Percentiles rank a stretch among this genome's conserved stretches.
These are phyloP conservation scores for Mortierella sp. DNA, from an alignment of 371 early-diverging fungal species.

Conservation along the genomic window DNA sequence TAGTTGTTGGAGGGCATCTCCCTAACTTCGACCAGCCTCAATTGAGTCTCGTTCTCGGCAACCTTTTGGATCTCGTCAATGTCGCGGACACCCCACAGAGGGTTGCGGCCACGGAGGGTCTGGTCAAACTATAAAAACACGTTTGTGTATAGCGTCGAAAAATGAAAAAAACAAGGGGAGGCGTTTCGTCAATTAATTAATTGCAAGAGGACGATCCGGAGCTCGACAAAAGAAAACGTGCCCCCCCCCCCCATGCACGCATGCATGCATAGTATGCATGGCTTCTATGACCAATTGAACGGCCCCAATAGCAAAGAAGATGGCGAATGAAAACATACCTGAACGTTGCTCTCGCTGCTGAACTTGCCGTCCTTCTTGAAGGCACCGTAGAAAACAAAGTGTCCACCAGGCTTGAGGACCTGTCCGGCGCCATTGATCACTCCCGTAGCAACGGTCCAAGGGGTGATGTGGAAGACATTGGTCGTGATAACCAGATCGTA, in stretches of 20 bases:
- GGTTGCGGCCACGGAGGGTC: slow-evolving; percentile 20
- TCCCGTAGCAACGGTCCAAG: slow-evolving; percentile 19
- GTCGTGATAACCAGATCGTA: slow-evolving; percentile 33
- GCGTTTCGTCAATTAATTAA: not conserved
- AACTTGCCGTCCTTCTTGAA: slow-evolving; percentile 34
- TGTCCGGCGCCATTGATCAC: slow-evolving; percentile 22
- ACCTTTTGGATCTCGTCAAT: slow-evolving; percentile 27
- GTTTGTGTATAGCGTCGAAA: too few relatives aligned
- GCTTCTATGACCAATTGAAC: too few relatives aligned
- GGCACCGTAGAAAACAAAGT: slow-evolving; percentile 28
- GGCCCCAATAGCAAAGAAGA: too few relatives aligned
- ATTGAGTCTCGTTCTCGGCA: slow-evolving; percentile 5
- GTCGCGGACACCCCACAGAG: slow-evolving; percentile 33
- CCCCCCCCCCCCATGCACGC: too few relatives aligned
- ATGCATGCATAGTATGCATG: too few relatives aligned
- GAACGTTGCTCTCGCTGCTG: slow-evolving; percentile 22
- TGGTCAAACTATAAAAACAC: slow-evolving; percentile 17
- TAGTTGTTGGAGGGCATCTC: slow-evolving; percentile 45
- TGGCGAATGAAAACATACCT: slow-evolving; percentile 16
- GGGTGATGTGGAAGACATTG: slow-evolving; percentile 38
- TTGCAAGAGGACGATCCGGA: too few relatives aligned
- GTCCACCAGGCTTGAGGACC: slow-evolving; percentile 15
- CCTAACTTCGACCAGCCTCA: slow-evolving; percentile 15
- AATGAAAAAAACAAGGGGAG: not conserved
- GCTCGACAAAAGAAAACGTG: too few relatives aligned